A percentile compares a stretch with the other conserved stretches of the same genome.
phyloP scores from a whole-genome alignment of 2,329 filamentous ascomycete genomes.

The Sphaerostilbella broomeana region DNA sequence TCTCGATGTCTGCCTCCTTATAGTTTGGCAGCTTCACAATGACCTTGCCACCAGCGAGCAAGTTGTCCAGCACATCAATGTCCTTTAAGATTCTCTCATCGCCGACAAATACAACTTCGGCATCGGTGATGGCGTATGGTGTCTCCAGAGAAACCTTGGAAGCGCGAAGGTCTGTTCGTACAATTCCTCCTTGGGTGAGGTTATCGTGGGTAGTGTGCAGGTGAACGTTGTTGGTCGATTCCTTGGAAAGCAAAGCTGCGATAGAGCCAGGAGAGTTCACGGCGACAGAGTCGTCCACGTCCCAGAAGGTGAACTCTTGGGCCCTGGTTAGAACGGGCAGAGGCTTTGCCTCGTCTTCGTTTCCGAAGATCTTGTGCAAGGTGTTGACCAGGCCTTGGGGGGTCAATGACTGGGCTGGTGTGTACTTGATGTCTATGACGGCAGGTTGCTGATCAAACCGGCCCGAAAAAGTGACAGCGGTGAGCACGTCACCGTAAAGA shows the following conservation, averaged over 20 bases:
- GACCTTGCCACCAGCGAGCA: constrained; percentile 65
- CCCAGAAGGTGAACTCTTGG: constrained; percentile 91
- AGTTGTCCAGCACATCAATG: constrained; percentile 63
- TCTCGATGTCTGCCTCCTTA: constrained; percentile 86
- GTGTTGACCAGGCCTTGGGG: constrained; percentile 47
- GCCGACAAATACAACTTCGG: constrained; percentile 72
- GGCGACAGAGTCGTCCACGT: constrained; percentile 67
- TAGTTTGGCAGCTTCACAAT: constrained; percentile 70
- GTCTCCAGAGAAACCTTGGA: constrained; percentile 79
- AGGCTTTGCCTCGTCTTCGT: constrained; percentile 45
- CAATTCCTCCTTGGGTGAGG: constrained; percentile 66
- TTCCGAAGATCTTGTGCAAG: constrained; percentile 44
- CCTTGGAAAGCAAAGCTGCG: constrained; percentile 61
- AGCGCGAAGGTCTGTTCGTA: constrained; percentile 79
- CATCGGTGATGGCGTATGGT: constrained; percentile 71
- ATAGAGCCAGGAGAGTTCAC: constrained; percentile 57
- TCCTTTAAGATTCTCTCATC: constrained; percentile 74
- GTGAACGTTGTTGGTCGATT: constrained; percentile 56
- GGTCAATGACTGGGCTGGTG: constrained; percentile 55
- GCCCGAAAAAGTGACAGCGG: constrained; percentile 72
- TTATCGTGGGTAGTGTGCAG: constrained; percentile 58
- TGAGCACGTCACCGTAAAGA: constrained; percentile 86
- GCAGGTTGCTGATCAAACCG: constrained; percentile 56
- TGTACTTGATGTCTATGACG: constrained; percentile 84
- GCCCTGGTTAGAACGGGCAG: constrained; percentile 46